Percentiles rank a stretch among this genome's conserved stretches.
These are phyloP conservation scores for Backusella psychrophila DNA, from an alignment of 192 early-diverging fungal genomes.

Conservation along the genomic window DNA sequence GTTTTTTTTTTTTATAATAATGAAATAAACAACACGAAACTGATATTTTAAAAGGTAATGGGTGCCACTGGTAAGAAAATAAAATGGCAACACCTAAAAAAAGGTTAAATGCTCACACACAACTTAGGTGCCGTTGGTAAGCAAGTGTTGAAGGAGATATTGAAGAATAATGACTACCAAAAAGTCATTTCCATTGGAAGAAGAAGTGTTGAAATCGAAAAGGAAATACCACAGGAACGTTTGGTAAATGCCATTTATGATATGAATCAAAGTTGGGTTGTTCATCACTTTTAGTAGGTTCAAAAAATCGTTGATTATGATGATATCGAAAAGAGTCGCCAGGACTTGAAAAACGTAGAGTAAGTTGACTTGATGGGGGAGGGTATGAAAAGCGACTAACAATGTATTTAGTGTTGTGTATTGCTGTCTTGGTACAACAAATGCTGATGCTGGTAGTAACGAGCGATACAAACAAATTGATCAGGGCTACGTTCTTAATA, in stretches of 20 bases:
- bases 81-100: neutral
- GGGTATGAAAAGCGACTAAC: neutral
- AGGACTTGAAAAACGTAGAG: conserved; percentile 45
- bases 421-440: conserved; percentile 74
- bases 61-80: conserved; percentile 18
- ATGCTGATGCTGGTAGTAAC: conserved; percentile 57
- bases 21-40: too few species aligned
- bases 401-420: conserved; percentile 53
- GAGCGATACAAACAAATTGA: conserved; percentile 75
- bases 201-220: conserved; percentile 42
- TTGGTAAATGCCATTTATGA: conserved; percentile 23
- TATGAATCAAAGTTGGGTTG: too few species aligned
- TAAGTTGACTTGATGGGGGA: conserved; percentile 18
- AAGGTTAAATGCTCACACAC: neutral
- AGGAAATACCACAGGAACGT: conserved; percentile 40
- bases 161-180: conserved; percentile 41
- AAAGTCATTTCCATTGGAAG: conserved; percentile 58
- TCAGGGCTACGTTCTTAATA: conserved; percentile 70
- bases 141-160: conserved; percentile 48
- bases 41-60: conserved; percentile 11
- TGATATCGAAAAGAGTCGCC: conserved; percentile 45
- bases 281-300: conserved; percentile 26
- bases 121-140: conserved; percentile 50
- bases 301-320: conserved; percentile 77
- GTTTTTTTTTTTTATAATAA: too few species aligned